phyloP scores from a whole-genome alignment of 2,329 filamentous ascomycete species.

The Phoma sp. region DNA sequence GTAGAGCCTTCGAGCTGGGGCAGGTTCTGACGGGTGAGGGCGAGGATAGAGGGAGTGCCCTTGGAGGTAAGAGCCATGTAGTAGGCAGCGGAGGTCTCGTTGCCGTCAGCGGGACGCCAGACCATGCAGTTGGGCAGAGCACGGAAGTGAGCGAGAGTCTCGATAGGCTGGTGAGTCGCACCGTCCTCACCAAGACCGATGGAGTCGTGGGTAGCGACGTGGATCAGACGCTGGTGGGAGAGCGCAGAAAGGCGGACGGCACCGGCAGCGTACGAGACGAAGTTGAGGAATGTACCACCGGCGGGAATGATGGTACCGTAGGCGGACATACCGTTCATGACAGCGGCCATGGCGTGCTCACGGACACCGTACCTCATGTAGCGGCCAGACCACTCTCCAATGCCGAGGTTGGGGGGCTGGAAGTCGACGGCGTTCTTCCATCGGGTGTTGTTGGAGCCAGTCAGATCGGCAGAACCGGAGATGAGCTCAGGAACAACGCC shows the following conservation, averaged over 20 bases:
- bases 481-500: slow-evolving; percentile 84
- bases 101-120: slow-evolving; percentile 97
- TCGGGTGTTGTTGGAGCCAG: slow-evolving; percentile 96
- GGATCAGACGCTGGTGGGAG: slow-evolving; percentile 88
- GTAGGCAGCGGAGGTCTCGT: slow-evolving; percentile 98
- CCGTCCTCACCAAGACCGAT: slow-evolving; percentile 99
- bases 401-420: slow-evolving; percentile 84
- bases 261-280: slow-evolving; percentile 96
- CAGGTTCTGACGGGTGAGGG: slow-evolving; percentile 96
- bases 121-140: slow-evolving; percentile 99
- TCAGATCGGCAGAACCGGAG: slow-evolving; percentile 96
- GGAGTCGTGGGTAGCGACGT: slow-evolving; percentile 97
- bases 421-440: slow-evolving; percentile 98
- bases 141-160: slow-evolving; percentile 98
- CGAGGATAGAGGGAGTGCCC: slow-evolving; percentile 89
- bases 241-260: slow-evolving; percentile 92
- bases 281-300: slow-evolving; percentile 97
- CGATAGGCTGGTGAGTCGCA: slow-evolving; percentile 98
- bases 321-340: slow-evolving; percentile 93
- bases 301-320: slow-evolving; percentile 96
- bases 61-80: slow-evolving; percentile 91
- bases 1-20: slow-evolving; percentile 95
- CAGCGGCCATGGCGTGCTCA: slow-evolving; percentile 90
- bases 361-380: slow-evolving; percentile 93
- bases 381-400: slow-evolving; percentile 89